Evolutionary conservation across 306 rosid species (phyloP), one percentile per base, ranked within the genome.

Genomic region (Fagus sylvatica): DNA sequence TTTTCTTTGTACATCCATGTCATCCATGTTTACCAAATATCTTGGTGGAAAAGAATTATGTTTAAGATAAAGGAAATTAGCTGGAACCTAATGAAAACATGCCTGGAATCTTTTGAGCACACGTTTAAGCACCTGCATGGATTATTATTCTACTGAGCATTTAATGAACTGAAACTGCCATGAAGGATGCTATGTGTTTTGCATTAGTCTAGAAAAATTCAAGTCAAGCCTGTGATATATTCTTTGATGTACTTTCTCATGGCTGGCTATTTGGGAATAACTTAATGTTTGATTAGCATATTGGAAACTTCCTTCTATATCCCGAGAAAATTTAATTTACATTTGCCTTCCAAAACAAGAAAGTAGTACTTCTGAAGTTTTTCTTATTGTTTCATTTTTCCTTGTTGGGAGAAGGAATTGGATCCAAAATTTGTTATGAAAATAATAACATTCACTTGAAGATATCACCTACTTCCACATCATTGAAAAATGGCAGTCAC

Each of bases 21-120:
- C 79, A 89, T 78, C 82, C 53, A 55, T 90, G 89, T 90, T 87
- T 82, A 89, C 85, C 77, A 49, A 78, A 74, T 73, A 67, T 73
- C 65, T 71, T 76, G 84, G 59, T 79, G 77, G 74, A 82, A 72
- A 69, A 82, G 86, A 82, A 34, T 34, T 71, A 81, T 69, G 75
- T 76, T 40, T 46, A 73, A 80, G 60, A 74, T 72, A 55, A 64
- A 78, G 79, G 72, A 74, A 77, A 53, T 65, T 65, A 78, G 80
- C 83, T 84, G 84, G 84, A 86, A 85, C 76, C 78, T 73, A 74
- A 83, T 76, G 78, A 79, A 88, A 82, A 79, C 86, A 84, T 76
- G 78, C 77, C 79, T 74, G 51, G 84, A 86, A 82, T 74, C 87
- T 84, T 86, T 87, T 75, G 86, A 80, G 82, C 87, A 41, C 81